These are phyloP conservation scores for Lipomyces chichibuensis DNA, from an alignment of 805 yeast genomes.

Conservation along the genomic window DNA sequence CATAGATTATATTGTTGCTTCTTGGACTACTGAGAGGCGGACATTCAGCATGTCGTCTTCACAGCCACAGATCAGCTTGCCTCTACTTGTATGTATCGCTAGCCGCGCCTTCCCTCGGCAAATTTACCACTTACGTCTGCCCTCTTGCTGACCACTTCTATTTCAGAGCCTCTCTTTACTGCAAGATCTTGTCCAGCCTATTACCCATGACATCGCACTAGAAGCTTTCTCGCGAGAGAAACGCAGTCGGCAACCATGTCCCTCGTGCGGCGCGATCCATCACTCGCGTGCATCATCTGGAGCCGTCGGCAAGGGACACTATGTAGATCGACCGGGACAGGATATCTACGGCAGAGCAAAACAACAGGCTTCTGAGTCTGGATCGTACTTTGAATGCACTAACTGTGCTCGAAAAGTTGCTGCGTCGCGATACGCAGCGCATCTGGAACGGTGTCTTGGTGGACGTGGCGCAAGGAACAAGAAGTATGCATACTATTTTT, in stretches of 20 bases:
- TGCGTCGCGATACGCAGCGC: constrained; percentile 91
- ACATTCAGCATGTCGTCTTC: background rate
- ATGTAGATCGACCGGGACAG: constrained; percentile 42
- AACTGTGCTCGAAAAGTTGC: constrained; percentile 87
- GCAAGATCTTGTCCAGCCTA: constrained; percentile 34
- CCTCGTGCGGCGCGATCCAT: constrained; percentile 33
- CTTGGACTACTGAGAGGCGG: background rate
- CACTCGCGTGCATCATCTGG: constrained; percentile 21
- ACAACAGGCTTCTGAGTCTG: constrained; percentile 51
- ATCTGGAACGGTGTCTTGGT: constrained; percentile 84
- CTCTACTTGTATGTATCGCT: constrained; percentile 10
- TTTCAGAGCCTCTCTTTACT: constrained; percentile 31
- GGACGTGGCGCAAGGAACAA: constrained; percentile 51
- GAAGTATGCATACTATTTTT: constrained; percentile 20
- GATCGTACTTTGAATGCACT: constrained; percentile 67
- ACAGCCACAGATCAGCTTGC: constrained; percentile 23
- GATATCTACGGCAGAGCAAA: constrained; percentile 50
- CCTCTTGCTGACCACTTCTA: background rate
- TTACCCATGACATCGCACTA: constrained; percentile 33
- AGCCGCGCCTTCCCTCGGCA: background rate
- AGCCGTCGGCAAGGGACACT: constrained; percentile 25
- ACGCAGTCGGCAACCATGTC: constrained; percentile 33
- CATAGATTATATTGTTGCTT: background rate
- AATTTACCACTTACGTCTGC: background rate
- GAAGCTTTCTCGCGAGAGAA: constrained; percentile 32